Percentiles rank a stretch among this genome's conserved stretches.
These are phyloP conservation scores for Leccinum variicolor DNA, from an alignment of 768 basidiomycete species.

Conservation along the genomic window DNA sequence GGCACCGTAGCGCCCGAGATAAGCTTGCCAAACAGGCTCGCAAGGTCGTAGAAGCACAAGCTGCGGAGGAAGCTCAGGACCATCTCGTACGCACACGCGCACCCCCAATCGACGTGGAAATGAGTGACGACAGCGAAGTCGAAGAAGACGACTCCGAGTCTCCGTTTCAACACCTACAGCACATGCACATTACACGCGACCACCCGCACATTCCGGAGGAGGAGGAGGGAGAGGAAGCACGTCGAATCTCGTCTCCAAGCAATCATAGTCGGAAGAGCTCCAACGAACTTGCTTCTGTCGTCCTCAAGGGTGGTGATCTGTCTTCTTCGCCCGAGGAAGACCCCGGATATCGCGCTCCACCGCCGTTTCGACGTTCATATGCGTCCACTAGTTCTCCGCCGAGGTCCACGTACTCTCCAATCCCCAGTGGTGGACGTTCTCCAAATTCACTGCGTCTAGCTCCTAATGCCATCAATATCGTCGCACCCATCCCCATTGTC, in stretches of 20 bases:
- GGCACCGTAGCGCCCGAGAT: conserved; percentile 62
- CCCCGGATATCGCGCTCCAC: conserved; percentile 10
- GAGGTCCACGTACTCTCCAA: conserved; percentile 21
- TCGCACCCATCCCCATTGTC: conserved; percentile 22
- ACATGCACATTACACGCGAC: conserved; percentile 38
- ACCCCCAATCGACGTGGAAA: conserved; percentile 70
- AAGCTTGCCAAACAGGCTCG: conserved; percentile 71
- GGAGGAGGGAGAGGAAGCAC: conserved; percentile 54
- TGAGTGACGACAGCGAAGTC: conserved; percentile 79
- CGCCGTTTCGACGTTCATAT: conserved; percentile 16
- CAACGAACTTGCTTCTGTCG: conserved; percentile 33
- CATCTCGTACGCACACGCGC: conserved; percentile 40
- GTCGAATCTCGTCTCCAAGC: conserved; percentile 22
- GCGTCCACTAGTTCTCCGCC: conserved; percentile 12
- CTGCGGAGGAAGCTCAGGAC: conserved; percentile 43
- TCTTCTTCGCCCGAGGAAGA: conserved; percentile 9
- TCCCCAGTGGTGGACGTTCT: conserved; percentile 12
- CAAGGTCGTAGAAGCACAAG: conserved; percentile 47
- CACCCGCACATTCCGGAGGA: conserved; percentile 70
- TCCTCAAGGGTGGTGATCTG: conserved; percentile 19
- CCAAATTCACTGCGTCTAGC: conserved; percentile 24
- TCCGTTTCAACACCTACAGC: conserved; percentile 33
- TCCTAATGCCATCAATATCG: conserved; percentile 21
- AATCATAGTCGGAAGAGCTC: conserved; percentile 19
- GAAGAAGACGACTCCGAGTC: conserved; percentile 54